Base-by-base conservation (phyloP, 1,284 basidiomycete species). In the Melanopsichium pennsylvanicum region DNA sequence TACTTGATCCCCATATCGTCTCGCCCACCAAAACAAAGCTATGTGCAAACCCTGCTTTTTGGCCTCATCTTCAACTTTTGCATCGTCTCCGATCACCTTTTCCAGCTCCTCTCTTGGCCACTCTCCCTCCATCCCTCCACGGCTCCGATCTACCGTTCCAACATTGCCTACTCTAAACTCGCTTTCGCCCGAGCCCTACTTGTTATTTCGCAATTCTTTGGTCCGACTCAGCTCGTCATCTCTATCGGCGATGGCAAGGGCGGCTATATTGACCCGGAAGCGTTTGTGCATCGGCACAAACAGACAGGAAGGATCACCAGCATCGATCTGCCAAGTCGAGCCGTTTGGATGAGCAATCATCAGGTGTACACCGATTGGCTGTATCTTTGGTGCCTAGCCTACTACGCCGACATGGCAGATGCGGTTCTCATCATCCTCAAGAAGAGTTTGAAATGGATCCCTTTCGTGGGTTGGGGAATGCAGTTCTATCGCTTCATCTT, bases 351-450 rank as follows among this genome's bases (percentile, higher is more conserved):
- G 52, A 57, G 57, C 12, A 78, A 78, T 29, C 70, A 69, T 26
- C 75, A 78, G 27, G 68, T 78, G 22, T 78, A 78, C 41, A 70
- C 72, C 11, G 76, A 78, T 33, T 78, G 76, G 76, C 54, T 78
- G 22, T 78, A 78, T 42, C 66, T 78, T 13, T 78, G 76, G 76
- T 62, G 47, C 46, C 44, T 78, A 0, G 72, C 75, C 2, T 76
- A 76, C 54, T 76, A 71, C 38, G 60, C 63, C 4, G 62, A 70
- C 54, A n/a, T 72, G 18, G 70, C 60, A 2, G 70, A 72, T 23
- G 47, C 43, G 29, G 70, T 78, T 27, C 36, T 64, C 22, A 78
- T 78, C 52, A 71, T 78, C 36, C 58, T 78, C 31, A 76, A 74
- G 29, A 58, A 68, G 23, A 52, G 44, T 19, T 43, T 74, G 13